Percentiles rank a stretch among this genome's conserved stretches.
Evolutionary conservation across 2,329 filamentous ascomycete species (phyloP).

Genomic region (Alternaria brassicicola): DNA sequence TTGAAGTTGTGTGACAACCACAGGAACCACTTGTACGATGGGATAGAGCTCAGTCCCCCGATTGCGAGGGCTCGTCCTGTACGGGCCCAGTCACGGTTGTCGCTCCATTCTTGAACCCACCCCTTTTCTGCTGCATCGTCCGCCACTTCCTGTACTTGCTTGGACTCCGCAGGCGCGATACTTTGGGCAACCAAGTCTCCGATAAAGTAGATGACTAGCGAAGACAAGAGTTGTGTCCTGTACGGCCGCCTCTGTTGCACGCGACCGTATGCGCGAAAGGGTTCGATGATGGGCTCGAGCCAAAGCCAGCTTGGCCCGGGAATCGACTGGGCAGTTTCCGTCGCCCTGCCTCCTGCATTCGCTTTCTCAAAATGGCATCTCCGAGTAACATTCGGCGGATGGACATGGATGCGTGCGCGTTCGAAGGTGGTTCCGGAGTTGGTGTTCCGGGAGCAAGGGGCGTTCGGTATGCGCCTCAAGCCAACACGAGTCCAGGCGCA

Average conservation of each 20-base stretch:
- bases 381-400: slow-evolving; percentile 19
- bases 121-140: slow-evolving; percentile 27
- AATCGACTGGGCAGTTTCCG: slow-evolving; percentile 40
- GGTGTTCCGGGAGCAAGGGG: slow-evolving; percentile 10
- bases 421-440: slow-evolving; percentile 10
- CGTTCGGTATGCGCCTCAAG: slow-evolving; percentile 32
- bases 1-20: slow-evolving; percentile 85
- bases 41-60: slow-evolving; percentile 74
- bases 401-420: slow-evolving; percentile 16
- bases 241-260: slow-evolving; percentile 76
- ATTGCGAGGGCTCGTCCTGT: slow-evolving; percentile 76
- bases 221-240: slow-evolving; percentile 77
- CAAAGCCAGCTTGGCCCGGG: slow-evolving; percentile 55
- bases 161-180: slow-evolving; percentile 50
- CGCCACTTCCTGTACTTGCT: slow-evolving; percentile 5
- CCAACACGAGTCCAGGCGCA: slow-evolving; percentile 36
- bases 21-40: slow-evolving; percentile 82
- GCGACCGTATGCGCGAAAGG: slow-evolving; percentile 66
- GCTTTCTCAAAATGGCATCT: slow-evolving; percentile 27
- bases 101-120: slow-evolving; percentile 52
- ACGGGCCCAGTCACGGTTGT: slow-evolving; percentile 56
- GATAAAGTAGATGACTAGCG: slow-evolving; percentile 77
- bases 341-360: slow-evolving; percentile 26
- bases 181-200: slow-evolving; percentile 80
- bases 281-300: slow-evolving; percentile 54